These are phyloP conservation scores for Proliferodiscus dingleyae DNA, from an alignment of 2,329 filamentous ascomycete species.

Conservation along the genomic window DNA sequence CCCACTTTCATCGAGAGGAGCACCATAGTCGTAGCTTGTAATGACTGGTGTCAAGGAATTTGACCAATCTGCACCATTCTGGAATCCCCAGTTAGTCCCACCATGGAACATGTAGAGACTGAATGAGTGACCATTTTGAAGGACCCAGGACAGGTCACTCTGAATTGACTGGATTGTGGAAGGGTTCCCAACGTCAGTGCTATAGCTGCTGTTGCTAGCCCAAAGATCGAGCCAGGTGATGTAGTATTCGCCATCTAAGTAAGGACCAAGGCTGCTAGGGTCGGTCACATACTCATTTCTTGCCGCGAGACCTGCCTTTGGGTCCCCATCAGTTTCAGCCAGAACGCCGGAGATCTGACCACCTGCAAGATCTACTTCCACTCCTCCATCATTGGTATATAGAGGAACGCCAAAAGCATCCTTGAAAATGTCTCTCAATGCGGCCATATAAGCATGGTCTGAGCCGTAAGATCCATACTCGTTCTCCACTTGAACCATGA, in stretches of 20 bases:
- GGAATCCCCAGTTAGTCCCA: constrained; percentile 46
- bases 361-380: constrained; percentile 38
- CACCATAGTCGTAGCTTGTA: constrained; percentile 47
- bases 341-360: constrained; percentile 41
- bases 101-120: constrained; percentile 51
- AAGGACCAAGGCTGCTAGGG: constrained; percentile 38
- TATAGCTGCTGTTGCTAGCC: constrained; percentile 36
- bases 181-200: constrained; percentile 30
- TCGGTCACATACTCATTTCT: constrained; percentile 41
- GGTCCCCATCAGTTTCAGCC: constrained; percentile 43
- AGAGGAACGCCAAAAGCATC: constrained; percentile 39
- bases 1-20: constrained; percentile 46
- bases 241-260: constrained; percentile 47
- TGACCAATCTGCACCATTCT: constrained; percentile 42
- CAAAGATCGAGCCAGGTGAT: constrained; percentile 41
- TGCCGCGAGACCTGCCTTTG: constrained; percentile 36
- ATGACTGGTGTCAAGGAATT: constrained; percentile 38
- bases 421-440: constrained; percentile 38
- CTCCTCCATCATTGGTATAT: constrained; percentile 46
- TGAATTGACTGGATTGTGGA: constrained; percentile 26
- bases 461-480: constrained; percentile 47
- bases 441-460: constrained; percentile 40
- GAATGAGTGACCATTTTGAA: constrained; percentile 39
- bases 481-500: constrained; percentile 47
- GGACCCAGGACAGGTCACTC: constrained; percentile 35